phyloP scores from a whole-genome alignment of 2,329 filamentous ascomycete species.

The Simplicillium sp. region DNA sequence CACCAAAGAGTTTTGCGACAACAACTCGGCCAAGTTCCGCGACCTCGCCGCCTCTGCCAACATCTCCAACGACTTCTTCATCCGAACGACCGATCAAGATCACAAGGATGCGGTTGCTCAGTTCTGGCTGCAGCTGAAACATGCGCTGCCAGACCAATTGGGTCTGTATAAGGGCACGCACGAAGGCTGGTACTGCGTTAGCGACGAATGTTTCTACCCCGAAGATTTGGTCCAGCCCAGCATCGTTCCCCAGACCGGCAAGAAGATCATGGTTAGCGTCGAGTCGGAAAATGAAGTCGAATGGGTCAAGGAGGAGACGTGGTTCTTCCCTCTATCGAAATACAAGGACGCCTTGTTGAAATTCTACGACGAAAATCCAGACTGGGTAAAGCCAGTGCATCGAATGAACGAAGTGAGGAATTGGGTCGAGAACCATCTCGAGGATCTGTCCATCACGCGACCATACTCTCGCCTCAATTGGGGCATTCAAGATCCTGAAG shows the following conservation, averaged over 20 bases:
- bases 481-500: conserved; percentile 83
- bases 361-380: conserved; percentile 69
- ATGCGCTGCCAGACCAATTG: conserved; percentile 43
- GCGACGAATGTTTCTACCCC: conserved; percentile 94
- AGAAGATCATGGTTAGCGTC: conserved; percentile 70
- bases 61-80: conserved; percentile 75
- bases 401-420: conserved; percentile 72
- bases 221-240: conserved; percentile 62
- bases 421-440: conserved; percentile 67
- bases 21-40: conserved; percentile 70
- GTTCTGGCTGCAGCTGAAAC: conserved; percentile 73
- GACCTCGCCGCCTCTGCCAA: conserved; percentile 60
- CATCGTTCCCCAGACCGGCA: conserved; percentile 70
- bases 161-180: conserved; percentile 81
- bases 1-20: conserved; percentile 81
- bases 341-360: conserved; percentile 70
- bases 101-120: conserved; percentile 81
- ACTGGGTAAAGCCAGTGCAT: conserved; percentile 63
- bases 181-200: conserved; percentile 92
- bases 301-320: conserved; percentile 88
- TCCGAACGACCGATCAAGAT: conserved; percentile 77
- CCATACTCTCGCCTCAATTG: conserved; percentile 69
- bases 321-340: conserved; percentile 84
- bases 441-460: conserved; percentile 83
- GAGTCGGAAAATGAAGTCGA: conserved; percentile 92